A percentile compares a stretch with the other conserved stretches of the same genome.
phyloP scores from a whole-genome alignment of 2,329 filamentous ascomycete species.

The Penicillium glabrum region DNA sequence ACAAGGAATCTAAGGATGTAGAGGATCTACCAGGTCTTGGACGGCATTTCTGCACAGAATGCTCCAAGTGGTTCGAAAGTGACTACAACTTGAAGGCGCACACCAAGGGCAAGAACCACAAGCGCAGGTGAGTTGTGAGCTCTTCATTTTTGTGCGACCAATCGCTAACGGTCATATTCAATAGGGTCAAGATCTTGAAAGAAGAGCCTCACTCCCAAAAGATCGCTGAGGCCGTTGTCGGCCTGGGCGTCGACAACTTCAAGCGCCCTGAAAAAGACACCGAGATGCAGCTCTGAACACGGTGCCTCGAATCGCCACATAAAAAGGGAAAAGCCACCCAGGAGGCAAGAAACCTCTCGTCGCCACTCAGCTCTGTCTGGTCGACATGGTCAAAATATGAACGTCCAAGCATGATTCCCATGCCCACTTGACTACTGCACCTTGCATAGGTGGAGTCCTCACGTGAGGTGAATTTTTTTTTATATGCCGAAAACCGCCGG shows the following conservation, averaged over 20 bases:
- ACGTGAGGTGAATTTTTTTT: constrained; percentile 24
- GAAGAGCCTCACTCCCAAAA: constrained; percentile 86
- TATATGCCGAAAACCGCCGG: constrained; percentile 34
- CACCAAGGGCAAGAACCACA: constrained; percentile 86
- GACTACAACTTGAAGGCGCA: constrained; percentile 74
- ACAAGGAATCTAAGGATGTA: constrained; percentile 72
- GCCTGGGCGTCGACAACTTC: constrained; percentile 67
- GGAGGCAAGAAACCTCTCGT: background rate
- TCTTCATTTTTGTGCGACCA: background rate
- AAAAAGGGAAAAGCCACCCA: constrained; percentile 1
- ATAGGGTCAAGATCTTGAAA: constrained; percentile 74
- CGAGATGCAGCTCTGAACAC: constrained; percentile 43
- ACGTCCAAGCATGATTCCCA: constrained; percentile 9
- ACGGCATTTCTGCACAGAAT: constrained; percentile 84
- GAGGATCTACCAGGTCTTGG: constrained; percentile 90
- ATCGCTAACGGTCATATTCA: constrained; percentile 8
- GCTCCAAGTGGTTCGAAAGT: constrained; percentile 94
- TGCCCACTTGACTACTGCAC: constrained; percentile 4
- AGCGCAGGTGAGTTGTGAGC: constrained; percentile 65
- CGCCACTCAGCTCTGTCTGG: background rate
- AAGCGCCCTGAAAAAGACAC: constrained; percentile 35
- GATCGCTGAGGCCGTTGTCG: constrained; percentile 77
- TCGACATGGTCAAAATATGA: constrained; percentile 1
- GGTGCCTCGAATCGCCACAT: background rate
- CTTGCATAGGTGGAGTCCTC: constrained; percentile 16